Base-by-base conservation (phyloP, 148 eudicot species). In the Rhododendron simsii region DNA sequence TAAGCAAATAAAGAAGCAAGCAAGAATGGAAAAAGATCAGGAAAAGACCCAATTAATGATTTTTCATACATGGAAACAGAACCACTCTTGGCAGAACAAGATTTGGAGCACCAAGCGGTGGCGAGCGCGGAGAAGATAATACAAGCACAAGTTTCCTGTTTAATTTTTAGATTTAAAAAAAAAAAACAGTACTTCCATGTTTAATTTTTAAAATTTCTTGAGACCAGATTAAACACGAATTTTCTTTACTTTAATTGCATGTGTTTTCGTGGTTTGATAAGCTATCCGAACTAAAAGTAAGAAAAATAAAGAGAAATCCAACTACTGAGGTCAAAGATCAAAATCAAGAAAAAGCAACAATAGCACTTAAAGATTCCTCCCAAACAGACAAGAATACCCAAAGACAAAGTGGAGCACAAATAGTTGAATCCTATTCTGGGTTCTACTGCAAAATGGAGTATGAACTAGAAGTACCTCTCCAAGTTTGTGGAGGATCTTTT, bases 401-500 rank as follows among this genome's bases (percentile, higher is more conserved):
- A 33, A 35, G 37, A 35, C 37, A 35, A 35, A 20, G 5, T 30
- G n/a, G 37, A 51, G 26, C 45, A 48, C 20, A 18, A 73, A 71
- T 45, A 67, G 6, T 35, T 33, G 71, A 55, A 57, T 35, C 18
- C 71, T 81, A 23, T 0, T 1, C 9, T 37, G 84, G 48, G 45
- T 57, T 81, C 37, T 1, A 2, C 5, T 59, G 47, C 39, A 50
- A 55, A 10, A 41, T 41, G 44, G 41, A 3, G 4, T 39, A 39
- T 55, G 6, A 18, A 15, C 12, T 47, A 47, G 16, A 4, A 15
- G 61, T 55, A 55, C 65, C 65, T 59, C 65, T 20, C 65, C 97
- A 89, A 93, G 53, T 83, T 61, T 86, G 86, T 91, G 94, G 57
- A 95, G 94, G 86, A 84, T 81, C 79, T 90, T 94, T 81, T 95